Evolutionary conservation across 192 early-diverging fungal genomes (phyloP), one percentile per base, ranked within the genome.

Genomic region (Rhizophlyctis rosea): DNA sequence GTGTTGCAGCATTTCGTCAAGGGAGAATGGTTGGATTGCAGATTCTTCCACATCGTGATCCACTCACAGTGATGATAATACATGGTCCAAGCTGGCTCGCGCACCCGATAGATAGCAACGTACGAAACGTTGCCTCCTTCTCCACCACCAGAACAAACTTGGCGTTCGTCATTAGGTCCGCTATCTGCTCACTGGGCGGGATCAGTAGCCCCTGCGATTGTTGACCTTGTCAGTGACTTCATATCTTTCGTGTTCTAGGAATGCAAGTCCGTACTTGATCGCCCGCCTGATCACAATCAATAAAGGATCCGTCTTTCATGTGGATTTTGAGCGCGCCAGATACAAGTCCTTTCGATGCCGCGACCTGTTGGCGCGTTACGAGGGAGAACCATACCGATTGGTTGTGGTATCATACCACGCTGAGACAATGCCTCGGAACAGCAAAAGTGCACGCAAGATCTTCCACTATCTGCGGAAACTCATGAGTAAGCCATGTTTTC

Each of bases 51-150:
- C 33, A 4, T 47, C 13, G 21, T 23, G 31, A 27, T 16, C 64
- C 1, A 27, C 34, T 59, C 49, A 69, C 62, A 50, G 64, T 59
- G 5, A 59, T 50, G 9, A 59, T 21, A 34, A 71, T 52, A 24
- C 61, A 74, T 53, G 49, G 62, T 27, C 55, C 72, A 30, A 24
- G 27, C 32, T 16, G 27, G 7, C 39, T 18, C 9, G 44, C 7
- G 21, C 28, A 64, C 1, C 48, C 23, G 24, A 24, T 24, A 28
- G 23, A 27, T 5, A 70, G 29, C n/a, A 74, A 16, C 29, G 63
- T 63, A 28, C 35, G 49, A 47, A 76, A 76, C 11, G 70, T 65
- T 4, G 74, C 67, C 35, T 76, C 74, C 48, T 76, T 76, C 34
- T 76, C 74, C 16, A 73, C 39, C 3, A 76, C 70, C 32, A 76